Percentiles rank a stretch among this genome's conserved stretches.
These are phyloP conservation scores for Phytophthora tubulina DNA, from an alignment of 352 stramenopile genomes.

Conservation along the genomic window DNA sequence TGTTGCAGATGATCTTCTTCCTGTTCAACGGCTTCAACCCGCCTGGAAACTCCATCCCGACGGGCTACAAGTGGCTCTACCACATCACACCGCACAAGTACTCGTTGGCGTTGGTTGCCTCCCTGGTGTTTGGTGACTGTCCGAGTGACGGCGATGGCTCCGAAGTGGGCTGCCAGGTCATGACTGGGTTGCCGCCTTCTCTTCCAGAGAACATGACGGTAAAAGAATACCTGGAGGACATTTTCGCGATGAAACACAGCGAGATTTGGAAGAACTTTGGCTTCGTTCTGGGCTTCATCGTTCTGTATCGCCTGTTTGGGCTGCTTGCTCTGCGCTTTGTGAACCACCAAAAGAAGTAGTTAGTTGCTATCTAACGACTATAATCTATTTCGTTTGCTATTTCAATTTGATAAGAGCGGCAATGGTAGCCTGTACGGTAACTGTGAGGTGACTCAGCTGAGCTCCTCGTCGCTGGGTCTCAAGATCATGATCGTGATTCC, in stretches of 20 bases:
- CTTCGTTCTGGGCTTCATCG: slow-evolving; percentile 38
- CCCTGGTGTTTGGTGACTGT: slow-evolving; percentile 32
- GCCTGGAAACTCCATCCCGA: slow-evolving; percentile 14
- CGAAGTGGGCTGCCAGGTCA: slow-evolving; percentile 42
- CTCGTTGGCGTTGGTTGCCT: slow-evolving; percentile 5
- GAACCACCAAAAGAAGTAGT: slow-evolving; percentile 57
- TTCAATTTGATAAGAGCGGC: not conserved
- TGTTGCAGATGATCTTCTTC: slow-evolving; percentile 33
- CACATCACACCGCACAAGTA: slow-evolving; percentile 35
- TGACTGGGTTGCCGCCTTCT: slow-evolving; percentile 39
- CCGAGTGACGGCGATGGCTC: slow-evolving; percentile 27
- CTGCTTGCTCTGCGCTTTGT: slow-evolving; percentile 31
- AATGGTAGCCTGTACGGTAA: not conserved
- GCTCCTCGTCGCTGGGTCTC: no score
- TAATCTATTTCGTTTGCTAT: not conserved
- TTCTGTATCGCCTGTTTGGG: slow-evolving; percentile 34
- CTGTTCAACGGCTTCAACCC: slow-evolving; percentile 37
- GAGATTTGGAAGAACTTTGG: slow-evolving; percentile 39
- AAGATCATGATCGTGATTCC: no score
- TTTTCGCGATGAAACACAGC: slow-evolving; percentile 48
- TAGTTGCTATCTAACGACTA: not conserved
- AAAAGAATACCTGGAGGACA: slow-evolving; percentile 39
- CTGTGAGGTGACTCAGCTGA: no score
- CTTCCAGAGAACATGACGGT: slow-evolving; percentile 40
- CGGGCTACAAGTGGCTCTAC: slow-evolving; percentile 33